Conservation (phyloP, 495 filamentous ascomycete genomes). For the Friedmanniomyces endolithicus region DNA sequence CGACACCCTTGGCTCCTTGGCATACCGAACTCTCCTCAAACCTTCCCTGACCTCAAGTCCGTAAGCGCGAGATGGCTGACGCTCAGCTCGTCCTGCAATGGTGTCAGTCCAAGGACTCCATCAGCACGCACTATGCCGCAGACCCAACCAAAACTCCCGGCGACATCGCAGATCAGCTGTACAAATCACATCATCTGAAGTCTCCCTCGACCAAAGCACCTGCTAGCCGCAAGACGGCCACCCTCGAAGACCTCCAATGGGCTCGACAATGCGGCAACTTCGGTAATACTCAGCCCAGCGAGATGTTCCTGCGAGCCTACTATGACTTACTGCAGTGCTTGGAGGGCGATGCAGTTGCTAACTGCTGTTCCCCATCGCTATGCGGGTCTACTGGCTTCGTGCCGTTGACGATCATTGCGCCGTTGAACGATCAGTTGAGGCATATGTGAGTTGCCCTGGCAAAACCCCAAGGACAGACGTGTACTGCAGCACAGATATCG, state of each 20-base stretch:
- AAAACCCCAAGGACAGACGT: no score
- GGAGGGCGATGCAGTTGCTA: conserved; percentile 41
- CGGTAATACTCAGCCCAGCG: conserved; percentile 49
- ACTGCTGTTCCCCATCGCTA: conserved; percentile 55
- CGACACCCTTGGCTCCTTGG: neutral
- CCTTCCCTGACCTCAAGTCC: no score
- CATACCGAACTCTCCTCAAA: neutral
- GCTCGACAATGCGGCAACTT: conserved; percentile 54
- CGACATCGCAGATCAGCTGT: conserved; percentile 45
- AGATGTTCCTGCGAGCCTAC: conserved; percentile 56
- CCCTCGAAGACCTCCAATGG: conserved; percentile 36
- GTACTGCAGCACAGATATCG: no score
- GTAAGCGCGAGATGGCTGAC: no score
- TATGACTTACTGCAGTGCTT: conserved; percentile 52
- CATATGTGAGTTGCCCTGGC: no score
- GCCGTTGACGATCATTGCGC: conserved; percentile 56
- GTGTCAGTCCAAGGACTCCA: conserved; percentile 29
- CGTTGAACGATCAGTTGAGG: conserved; percentile 51
- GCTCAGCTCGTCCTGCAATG: neutral
- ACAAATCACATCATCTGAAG: conserved; percentile 26
- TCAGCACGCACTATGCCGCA: conserved; percentile 44
- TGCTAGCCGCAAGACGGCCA: conserved; percentile 19
- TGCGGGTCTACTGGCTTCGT: conserved; percentile 56
- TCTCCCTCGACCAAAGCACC: conserved; percentile 3
- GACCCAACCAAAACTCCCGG: conserved; percentile 41